Conservation (phyloP, 768 basidiomycete species). For the Coprinopsis sp. region DNA sequence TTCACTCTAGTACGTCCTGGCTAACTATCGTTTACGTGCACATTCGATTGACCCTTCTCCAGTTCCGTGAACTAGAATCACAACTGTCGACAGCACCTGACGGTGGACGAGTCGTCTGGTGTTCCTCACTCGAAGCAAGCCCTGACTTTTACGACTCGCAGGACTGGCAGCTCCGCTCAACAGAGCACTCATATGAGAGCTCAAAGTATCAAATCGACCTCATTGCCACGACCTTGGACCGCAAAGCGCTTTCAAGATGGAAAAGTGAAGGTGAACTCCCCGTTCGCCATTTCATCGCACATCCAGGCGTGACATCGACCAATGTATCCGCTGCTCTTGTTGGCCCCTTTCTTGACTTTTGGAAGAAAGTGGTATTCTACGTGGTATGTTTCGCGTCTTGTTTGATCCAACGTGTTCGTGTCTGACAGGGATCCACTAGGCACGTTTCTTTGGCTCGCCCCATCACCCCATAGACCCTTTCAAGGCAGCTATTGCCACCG, state of each 20-base stretch:
- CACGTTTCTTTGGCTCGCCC: constrained; percentile 60
- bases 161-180: constrained; percentile 70
- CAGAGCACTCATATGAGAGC: constrained; percentile 59
- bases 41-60: background rate
- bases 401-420: background rate
- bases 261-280: constrained; percentile 11
- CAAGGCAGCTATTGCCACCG: constrained; percentile 64
- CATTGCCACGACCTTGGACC: constrained; percentile 52
- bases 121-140: constrained; percentile 64
- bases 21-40: background rate
- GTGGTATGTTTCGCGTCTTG: constrained; percentile 40
- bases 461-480: constrained; percentile 58
- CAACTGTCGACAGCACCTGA: constrained; percentile 44
- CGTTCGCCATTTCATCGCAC: constrained; percentile 56
- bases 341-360: constrained; percentile 37
- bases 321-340: constrained; percentile 50
- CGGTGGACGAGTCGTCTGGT: constrained; percentile 70
- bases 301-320: constrained; percentile 69
- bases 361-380: constrained; percentile 58
- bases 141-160: constrained; percentile 50
- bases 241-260: constrained; percentile 17
- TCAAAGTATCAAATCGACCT: constrained; percentile 79
- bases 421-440: constrained; percentile 37
- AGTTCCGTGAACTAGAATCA: constrained; percentile 63
- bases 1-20: constrained; percentile 59